phyloP scores from a whole-genome alignment of 768 basidiomycete species.

The Boletus rufocinnamomeus region DNA sequence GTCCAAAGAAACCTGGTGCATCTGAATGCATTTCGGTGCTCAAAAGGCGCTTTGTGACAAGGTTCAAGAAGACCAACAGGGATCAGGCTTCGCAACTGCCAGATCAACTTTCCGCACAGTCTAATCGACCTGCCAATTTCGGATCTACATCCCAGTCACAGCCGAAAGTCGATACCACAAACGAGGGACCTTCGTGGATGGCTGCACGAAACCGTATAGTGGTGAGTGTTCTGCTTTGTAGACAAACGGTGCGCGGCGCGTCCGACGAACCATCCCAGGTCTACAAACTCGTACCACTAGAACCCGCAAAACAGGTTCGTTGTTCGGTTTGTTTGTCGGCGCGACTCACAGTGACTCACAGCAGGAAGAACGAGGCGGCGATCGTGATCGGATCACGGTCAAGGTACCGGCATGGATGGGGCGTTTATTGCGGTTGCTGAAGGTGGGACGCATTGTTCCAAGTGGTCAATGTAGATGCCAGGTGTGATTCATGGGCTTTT shows the following conservation, averaged over 20 bases:
- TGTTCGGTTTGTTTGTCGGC: not conserved
- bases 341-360: too few relatives aligned
- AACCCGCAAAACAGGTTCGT: not conserved
- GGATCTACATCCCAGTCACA: not conserved
- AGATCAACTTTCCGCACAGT: not conserved
- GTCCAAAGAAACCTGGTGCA: not conserved
- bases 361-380: not conserved
- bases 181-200: not conserved
- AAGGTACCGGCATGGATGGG: not conserved
- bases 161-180: not conserved
- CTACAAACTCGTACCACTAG: too few relatives aligned
- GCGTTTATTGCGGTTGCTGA: too few relatives aligned
- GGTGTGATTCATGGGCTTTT: too few relatives aligned
- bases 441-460: too few relatives aligned
- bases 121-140: not conserved
- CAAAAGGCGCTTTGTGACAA: too few relatives aligned
- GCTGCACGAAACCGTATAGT: not conserved
- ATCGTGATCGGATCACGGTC: not conserved
- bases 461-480: too few relatives aligned
- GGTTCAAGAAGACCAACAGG: not conserved
- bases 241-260: not conserved
- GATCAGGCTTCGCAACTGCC: not conserved
- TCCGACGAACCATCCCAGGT: not conserved
- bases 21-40: not conserved
- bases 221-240: not conserved